Conservation (phyloP, 116 monocot genomes). For the Papilionanthe hybrid region DNA sequence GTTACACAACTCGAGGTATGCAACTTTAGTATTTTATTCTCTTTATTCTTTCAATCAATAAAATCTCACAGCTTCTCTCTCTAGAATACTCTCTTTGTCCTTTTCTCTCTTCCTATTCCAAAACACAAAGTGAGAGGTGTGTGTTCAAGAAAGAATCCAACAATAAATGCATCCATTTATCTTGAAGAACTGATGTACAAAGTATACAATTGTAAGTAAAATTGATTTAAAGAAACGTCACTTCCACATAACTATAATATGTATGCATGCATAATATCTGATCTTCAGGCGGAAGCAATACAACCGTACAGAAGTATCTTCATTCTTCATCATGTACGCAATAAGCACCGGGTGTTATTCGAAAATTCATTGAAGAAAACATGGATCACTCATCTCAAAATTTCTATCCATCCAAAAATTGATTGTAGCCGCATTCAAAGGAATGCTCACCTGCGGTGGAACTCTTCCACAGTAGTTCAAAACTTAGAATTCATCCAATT, state of each 20-base stretch:
- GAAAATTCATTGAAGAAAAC: background rate
- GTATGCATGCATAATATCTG: background rate
- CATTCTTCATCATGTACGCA: background rate
- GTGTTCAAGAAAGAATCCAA: too few species aligned
- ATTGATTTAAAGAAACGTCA: too few species aligned
- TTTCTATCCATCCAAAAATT: background rate
- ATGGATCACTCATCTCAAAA: background rate
- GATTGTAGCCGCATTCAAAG: background rate
- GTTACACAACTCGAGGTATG: too few species aligned
- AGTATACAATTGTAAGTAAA: too few species aligned
- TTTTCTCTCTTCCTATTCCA: too few species aligned
- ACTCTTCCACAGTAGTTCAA: background rate
- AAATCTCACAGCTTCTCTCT: too few species aligned
- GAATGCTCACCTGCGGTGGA: background rate
- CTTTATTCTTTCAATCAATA: too few species aligned
- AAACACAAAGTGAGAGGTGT: too few species aligned
- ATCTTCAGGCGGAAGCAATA: background rate
- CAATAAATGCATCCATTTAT: too few species aligned
- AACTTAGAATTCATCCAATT: background rate
- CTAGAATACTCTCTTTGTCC: too few species aligned
- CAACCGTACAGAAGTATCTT: background rate
- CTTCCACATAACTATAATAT: background rate
- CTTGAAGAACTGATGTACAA: too few species aligned
- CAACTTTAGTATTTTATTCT: too few species aligned
- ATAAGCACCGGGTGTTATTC: background rate